Conservation (phyloP, 1,284 basidiomycete species). For the Ganoderma lingzhi region DNA sequence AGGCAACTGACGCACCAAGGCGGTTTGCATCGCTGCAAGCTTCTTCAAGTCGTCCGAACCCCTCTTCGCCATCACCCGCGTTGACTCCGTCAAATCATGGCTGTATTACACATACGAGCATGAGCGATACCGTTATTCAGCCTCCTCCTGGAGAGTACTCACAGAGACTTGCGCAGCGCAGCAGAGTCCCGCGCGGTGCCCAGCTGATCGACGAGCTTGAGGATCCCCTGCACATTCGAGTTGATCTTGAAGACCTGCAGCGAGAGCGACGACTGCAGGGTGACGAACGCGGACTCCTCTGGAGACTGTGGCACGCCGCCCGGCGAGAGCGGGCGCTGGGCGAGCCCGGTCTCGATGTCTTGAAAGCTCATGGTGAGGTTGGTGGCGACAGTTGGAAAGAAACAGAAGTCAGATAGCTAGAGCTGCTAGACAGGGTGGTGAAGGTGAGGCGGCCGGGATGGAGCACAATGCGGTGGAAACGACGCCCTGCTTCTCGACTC, state of each 20-base stretch:
- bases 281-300: constrained; percentile 79
- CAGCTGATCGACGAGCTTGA: constrained; percentile 92
- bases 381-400: not conserved
- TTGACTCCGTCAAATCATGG: constrained; percentile 93
- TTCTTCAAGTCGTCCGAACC: constrained; percentile 93
- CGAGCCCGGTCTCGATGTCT: constrained; percentile 75
- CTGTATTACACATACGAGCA: constrained; percentile 41
- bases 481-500: not conserved
- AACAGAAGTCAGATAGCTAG: not conserved
- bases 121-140: not conserved
- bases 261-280: constrained; percentile 86
- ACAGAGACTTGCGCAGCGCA: constrained; percentile 82
- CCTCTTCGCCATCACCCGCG: constrained; percentile 93
- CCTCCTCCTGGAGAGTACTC: constrained; percentile 41
- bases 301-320: constrained; percentile 56
- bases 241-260: constrained; percentile 99
- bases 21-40: constrained; percentile 73
- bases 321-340: constrained; percentile 53
- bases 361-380: constrained; percentile 72
- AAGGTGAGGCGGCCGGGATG: not conserved
- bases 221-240: constrained; percentile 94
- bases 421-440: too few species aligned
- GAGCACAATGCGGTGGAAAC: not conserved
- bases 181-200: constrained; percentile 84
- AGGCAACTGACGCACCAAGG: constrained; percentile 46